Conservation (phyloP, 805 yeast species). For the Maudiozyma pseudohumilis region DNA sequence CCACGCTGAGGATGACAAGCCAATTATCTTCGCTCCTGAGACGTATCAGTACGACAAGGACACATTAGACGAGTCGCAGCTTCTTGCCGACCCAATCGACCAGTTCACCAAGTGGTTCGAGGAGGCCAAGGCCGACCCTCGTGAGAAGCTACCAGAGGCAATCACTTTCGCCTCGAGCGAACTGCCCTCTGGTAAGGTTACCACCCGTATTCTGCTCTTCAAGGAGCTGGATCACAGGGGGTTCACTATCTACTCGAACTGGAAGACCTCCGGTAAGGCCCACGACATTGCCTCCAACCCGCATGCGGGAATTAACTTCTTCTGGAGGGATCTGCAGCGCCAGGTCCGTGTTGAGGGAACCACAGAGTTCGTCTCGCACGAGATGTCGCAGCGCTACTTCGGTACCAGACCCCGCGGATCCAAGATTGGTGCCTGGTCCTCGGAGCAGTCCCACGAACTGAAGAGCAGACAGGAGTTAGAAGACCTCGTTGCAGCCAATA, state of each 20-base stretch:
- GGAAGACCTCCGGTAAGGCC: conserved; percentile 80
- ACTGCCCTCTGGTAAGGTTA: conserved; percentile 83
- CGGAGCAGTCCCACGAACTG: conserved; percentile 70
- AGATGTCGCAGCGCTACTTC: conserved; percentile 69
- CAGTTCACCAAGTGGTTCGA: conserved; percentile 83
- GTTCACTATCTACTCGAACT: conserved; percentile 80
- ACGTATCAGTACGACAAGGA: conserved; percentile 79
- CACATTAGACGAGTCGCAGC: conserved; percentile 44
- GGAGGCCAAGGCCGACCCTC: conserved; percentile 48
- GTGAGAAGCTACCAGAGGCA: conserved; percentile 68
- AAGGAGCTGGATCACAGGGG: conserved; percentile 85
- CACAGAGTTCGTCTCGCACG: conserved; percentile 62
- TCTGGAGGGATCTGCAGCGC: conserved; percentile 85
- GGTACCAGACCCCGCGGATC: conserved; percentile 87
- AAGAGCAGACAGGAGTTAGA: conserved; percentile 55
- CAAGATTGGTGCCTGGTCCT: conserved; percentile 93
- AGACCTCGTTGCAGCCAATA: conserved; percentile 35
- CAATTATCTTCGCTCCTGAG: conserved; percentile 61
- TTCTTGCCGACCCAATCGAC: conserved; percentile 51
- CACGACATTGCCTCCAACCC: conserved; percentile 62
- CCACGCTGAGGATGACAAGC: conserved; percentile 24
- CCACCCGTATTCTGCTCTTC: conserved; percentile 73
- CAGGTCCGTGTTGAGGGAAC: conserved; percentile 89
- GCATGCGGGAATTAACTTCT: conserved; percentile 74
- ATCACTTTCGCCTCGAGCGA: conserved; percentile 81